Conservation (phyloP, 2,329 filamentous ascomycete species). For the Fusarium stilboides region DNA sequence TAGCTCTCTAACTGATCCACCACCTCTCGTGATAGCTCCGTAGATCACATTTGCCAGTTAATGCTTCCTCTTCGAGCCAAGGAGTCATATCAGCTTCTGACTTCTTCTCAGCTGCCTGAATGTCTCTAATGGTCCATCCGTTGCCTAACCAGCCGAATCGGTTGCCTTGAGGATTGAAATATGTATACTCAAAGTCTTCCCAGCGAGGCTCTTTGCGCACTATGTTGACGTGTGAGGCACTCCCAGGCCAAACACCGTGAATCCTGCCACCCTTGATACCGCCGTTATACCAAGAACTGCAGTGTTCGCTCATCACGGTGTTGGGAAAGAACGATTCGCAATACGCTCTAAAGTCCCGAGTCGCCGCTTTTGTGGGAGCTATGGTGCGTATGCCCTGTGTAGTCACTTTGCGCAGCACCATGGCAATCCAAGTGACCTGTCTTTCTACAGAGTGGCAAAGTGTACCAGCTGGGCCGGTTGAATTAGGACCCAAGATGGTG, state of each 20-base stretch:
- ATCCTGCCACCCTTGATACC: conserved; percentile 1
- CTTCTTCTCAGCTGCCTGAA: no score
- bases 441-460: neutral
- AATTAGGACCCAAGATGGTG: neutral
- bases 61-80: no score
- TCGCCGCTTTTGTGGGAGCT: neutral
- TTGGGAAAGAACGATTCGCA: neutral
- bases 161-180: no score
- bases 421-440: neutral
- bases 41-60: no score
- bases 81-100: no score
- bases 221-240: conserved; percentile 1
- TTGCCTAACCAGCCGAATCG: no score
- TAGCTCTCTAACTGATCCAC: no score
- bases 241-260: conserved; percentile 4
- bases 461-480: neutral
- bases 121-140: no score
- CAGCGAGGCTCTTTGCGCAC: neutral
- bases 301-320: neutral
- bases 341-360: neutral
- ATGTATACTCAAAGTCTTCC: conserved; percentile 6
- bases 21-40: no score
- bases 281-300: conserved; percentile 6
- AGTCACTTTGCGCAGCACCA: conserved; percentile 1
- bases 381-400: conserved; percentile 1